Evolutionary conservation across 257 asterid genomes (phyloP).

Genomic region (Nicotiana tomentosiformis): DNA sequence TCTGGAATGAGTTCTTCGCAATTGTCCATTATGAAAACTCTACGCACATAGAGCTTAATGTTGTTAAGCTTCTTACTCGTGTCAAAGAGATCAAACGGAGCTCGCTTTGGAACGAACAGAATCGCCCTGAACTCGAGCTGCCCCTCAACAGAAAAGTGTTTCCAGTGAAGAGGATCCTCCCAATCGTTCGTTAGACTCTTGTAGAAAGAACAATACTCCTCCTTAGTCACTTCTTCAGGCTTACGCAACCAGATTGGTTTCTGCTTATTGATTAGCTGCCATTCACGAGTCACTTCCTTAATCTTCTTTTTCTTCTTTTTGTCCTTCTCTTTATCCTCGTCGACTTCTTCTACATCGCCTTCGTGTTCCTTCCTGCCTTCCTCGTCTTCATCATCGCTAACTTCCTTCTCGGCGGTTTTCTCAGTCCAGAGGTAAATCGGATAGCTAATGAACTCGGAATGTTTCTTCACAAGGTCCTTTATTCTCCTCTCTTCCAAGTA

Average conservation of each 20-base stretch:
- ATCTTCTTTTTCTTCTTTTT: constrained; percentile 7
- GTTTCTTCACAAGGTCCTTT: constrained; percentile 13
- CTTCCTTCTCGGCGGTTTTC: constrained; percentile 14
- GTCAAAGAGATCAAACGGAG: constrained; percentile 13
- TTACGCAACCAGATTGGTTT: constrained; percentile 7
- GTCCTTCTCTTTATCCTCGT: constrained; percentile 5
- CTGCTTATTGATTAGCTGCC: constrained; percentile 9
- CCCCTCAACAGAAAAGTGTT: constrained; percentile 19
- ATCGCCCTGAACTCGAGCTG: constrained; percentile 18
- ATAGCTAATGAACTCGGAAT: constrained; percentile 22
- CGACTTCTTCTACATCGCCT: constrained; percentile 4
- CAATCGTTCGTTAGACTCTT: constrained; percentile 11
- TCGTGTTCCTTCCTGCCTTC: constrained; percentile 8
- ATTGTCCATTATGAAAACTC: constrained; percentile 17
- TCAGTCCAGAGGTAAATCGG: constrained; percentile 17
- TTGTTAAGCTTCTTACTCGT: constrained; percentile 4
- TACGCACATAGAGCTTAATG: constrained; percentile 7
- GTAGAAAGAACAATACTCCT: neutral
- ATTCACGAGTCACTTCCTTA: constrained; percentile 14
- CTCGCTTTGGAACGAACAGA: constrained; percentile 13
- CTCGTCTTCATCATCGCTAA: constrained; percentile 8
- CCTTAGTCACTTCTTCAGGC: neutral
- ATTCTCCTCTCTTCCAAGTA: constrained; percentile 17
- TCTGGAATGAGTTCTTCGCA: constrained; percentile 18
- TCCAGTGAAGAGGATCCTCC: constrained; percentile 13